Percentiles rank a stretch among this genome's conserved stretches.
These are phyloP conservation scores for Talaromyces wortmannii DNA, from an alignment of 495 filamentous ascomycete species.

Conservation along the genomic window DNA sequence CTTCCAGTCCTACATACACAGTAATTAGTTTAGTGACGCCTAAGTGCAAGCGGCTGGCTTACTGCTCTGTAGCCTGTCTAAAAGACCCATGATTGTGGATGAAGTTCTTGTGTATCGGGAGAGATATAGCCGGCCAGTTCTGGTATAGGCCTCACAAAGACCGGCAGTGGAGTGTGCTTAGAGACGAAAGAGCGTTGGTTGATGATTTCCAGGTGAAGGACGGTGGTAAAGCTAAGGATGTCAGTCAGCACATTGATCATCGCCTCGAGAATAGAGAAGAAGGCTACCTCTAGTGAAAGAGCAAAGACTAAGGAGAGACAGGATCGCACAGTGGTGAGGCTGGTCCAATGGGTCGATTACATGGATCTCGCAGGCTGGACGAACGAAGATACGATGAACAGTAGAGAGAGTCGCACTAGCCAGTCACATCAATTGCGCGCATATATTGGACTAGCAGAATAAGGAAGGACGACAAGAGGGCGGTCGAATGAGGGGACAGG, in stretches of 20 bases:
- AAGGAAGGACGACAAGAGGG: background rate
- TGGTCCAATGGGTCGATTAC: background rate
- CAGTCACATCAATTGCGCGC: background rate
- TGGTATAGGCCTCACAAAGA: too few relatives aligned
- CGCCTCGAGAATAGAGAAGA: background rate
- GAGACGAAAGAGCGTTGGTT: too few relatives aligned
- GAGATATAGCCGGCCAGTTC: background rate
- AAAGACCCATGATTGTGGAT: background rate
- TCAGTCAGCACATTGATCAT: background rate
- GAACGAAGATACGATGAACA: background rate
- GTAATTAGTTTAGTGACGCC: background rate
- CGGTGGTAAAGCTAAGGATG: background rate
- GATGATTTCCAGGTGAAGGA: too few relatives aligned
- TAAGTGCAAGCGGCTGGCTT: background rate
- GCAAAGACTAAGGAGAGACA: too few relatives aligned
- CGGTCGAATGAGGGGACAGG: background rate
- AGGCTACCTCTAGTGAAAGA: background rate
- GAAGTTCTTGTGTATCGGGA: background rate
- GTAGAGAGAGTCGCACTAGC: background rate
- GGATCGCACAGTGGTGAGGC: too few relatives aligned
- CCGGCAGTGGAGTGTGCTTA: too few relatives aligned
- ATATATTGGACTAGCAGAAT: background rate
- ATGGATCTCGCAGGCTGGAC: background rate
- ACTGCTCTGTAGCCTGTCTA: background rate
- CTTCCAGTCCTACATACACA: slow-evolving; percentile 60